These are phyloP conservation scores for Pestalotiopsis fici DNA, from an alignment of 2,329 filamentous ascomycete species.

Conservation along the genomic window DNA sequence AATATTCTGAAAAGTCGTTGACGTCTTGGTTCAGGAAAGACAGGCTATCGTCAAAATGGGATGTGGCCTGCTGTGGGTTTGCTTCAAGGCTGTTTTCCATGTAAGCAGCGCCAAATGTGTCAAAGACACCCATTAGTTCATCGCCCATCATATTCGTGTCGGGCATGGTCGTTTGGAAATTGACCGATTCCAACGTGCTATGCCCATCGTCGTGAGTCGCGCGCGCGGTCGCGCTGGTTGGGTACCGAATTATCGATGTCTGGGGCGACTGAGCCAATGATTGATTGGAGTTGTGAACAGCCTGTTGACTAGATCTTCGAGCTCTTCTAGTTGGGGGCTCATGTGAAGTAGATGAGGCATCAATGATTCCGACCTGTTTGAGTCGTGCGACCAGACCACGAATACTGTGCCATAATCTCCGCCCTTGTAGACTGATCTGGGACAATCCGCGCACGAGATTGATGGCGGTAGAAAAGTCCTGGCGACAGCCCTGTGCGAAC, in stretches of 20 bases:
- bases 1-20: constrained; percentile 1
- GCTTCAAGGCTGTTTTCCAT: background rate
- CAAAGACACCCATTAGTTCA: constrained; percentile 4
- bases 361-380: background rate
- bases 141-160: constrained; percentile 7
- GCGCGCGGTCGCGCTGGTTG: background rate
- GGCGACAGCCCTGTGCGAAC: background rate
- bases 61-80: background rate
- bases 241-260: background rate
- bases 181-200: too few relatives aligned
- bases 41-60: background rate
- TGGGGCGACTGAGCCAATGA: background rate
- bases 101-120: constrained; percentile 2
- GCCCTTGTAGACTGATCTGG: background rate
- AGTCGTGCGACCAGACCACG: constrained; percentile 2
- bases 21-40: background rate
- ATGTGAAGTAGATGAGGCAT: background rate
- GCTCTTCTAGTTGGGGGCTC: background rate
- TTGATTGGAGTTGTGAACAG: background rate
- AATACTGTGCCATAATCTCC: constrained; percentile 4
- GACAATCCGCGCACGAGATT: constrained; percentile 3
- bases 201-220: background rate
- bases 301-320: background rate
- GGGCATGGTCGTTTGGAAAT: background rate
- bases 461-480: background rate